These are phyloP conservation scores for Ogataea naganishii DNA, from an alignment of 805 yeast genomes.

Conservation along the genomic window DNA sequence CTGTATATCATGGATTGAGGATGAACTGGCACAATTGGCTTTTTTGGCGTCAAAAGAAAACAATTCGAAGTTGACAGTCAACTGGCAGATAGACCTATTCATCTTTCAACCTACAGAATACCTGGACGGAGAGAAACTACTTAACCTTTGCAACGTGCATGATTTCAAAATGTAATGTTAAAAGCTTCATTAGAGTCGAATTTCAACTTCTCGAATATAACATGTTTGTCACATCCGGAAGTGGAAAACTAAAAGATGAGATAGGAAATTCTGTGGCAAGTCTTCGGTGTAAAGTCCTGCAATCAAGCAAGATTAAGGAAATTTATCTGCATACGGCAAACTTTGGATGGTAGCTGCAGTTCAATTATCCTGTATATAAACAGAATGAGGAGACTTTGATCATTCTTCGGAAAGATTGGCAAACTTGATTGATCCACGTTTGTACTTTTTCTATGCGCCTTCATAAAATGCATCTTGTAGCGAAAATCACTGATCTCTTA, in stretches of 20 bases:
- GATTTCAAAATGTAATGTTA: constrained; percentile 16
- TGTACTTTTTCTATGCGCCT: no score
- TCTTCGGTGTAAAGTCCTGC: constrained; percentile 27
- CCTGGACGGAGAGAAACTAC: no score
- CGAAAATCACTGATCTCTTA: no score
- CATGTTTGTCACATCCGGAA: constrained; percentile 38
- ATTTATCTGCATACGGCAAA: constrained; percentile 42
- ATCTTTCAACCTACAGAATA: no score
- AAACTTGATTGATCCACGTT: no score
- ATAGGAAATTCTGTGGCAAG: constrained; percentile 31
- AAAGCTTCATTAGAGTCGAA: constrained; percentile 10
- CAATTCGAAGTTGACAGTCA: no score
- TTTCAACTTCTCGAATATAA: constrained; percentile 20
- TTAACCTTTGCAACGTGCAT: constrained; percentile 10
- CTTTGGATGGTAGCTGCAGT: constrained; percentile 31
- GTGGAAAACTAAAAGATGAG: constrained; percentile 28
- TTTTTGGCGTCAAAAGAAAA: no score
- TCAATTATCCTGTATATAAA: no score
- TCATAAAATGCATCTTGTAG: no score
- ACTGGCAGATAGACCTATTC: no score
- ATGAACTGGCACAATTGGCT: constrained; percentile 27
- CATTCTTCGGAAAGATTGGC: no score
- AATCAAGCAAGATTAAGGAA: constrained; percentile 26
- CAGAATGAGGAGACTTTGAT: no score
- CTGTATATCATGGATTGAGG: constrained; percentile 30